Percentiles rank a stretch among this genome's conserved stretches.
These are phyloP conservation scores for Krasilnikovozyma curviuscula DNA, from an alignment of 768 basidiomycete species.

Conservation along the genomic window DNA sequence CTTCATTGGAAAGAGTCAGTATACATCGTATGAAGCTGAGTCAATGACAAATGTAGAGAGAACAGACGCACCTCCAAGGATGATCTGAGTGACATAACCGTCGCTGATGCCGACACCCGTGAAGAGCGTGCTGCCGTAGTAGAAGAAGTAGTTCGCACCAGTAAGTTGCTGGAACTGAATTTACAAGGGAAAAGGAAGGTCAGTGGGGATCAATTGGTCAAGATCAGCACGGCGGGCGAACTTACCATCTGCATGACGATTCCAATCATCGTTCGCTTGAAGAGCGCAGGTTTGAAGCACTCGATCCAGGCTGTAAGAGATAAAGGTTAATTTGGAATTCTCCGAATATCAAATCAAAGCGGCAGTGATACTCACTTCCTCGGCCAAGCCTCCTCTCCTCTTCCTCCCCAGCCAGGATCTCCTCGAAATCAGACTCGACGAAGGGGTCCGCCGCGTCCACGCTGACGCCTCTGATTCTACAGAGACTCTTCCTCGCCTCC, in stretches of 20 bases:
- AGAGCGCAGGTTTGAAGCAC: slow-evolving; percentile 40
- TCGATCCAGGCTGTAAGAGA: too few relatives aligned
- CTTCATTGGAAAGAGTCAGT: too few relatives aligned
- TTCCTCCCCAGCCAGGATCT: slow-evolving; percentile 38
- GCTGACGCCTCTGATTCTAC: slow-evolving; percentile 6
- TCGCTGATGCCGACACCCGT: slow-evolving; percentile 45
- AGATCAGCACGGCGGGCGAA: too few relatives aligned
- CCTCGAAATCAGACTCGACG: slow-evolving; percentile 28
- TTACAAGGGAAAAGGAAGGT: slow-evolving; percentile 32
- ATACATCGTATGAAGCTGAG: too few relatives aligned
- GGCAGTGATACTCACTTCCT: too few relatives aligned
- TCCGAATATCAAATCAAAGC: too few relatives aligned
- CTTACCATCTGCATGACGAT: too few relatives aligned
- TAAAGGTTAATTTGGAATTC: too few relatives aligned
- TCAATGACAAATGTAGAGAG: too few relatives aligned
- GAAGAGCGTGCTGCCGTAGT: slow-evolving; percentile 43
- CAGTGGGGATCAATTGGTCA: background rate
- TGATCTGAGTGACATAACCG: slow-evolving; percentile 44
- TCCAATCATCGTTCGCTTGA: slow-evolving; percentile 40
- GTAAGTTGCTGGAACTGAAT: slow-evolving; percentile 55
- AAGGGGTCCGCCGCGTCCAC: slow-evolving; percentile 13
- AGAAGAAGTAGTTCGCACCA: slow-evolving; percentile 15
- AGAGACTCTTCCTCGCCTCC: slow-evolving; percentile 29
- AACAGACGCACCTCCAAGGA: slow-evolving; percentile 53
- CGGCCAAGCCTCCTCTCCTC: slow-evolving; percentile 30